A percentile compares a stretch with the other conserved stretches of the same genome.
These are phyloP conservation scores for Magnolia sinica DNA, from an alignment of 164 flowering plant genomes.

Conservation along the genomic window DNA sequence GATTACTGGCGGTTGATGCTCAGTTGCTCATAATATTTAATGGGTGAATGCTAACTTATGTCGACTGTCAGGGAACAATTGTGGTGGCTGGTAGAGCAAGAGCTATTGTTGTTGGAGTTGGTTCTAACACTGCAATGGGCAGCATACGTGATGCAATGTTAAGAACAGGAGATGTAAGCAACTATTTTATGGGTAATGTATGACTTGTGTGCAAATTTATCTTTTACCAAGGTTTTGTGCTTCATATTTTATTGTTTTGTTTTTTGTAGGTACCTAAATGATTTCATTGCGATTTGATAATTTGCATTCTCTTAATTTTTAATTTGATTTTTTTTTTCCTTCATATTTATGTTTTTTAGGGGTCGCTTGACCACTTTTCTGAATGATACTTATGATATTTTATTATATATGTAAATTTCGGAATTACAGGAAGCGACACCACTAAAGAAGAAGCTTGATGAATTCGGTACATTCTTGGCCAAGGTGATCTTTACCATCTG, in stretches of 20 bases:
- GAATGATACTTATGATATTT: background rate
- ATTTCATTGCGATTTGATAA: background rate
- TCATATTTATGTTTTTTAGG: background rate
- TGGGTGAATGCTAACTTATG: conserved; percentile 8
- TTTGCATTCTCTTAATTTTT: background rate
- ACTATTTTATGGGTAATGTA: background rate
- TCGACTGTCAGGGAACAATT: conserved; percentile 71
- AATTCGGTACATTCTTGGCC: conserved; percentile 94
- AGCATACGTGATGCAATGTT: conserved; percentile 94
- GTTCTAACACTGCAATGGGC: conserved; percentile 97
- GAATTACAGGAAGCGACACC: conserved; percentile 86
- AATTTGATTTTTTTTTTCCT: background rate
- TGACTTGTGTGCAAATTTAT: background rate
- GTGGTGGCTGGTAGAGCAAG: conserved; percentile 95
- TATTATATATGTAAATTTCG: background rate
- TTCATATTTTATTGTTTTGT: background rate
- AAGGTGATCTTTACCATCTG: conserved; percentile 51
- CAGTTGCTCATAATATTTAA: background rate
- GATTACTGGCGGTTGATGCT: background rate
- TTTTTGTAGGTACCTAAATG: background rate
- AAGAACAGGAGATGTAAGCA: conserved; percentile 80
- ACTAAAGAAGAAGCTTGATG: conserved; percentile 91
- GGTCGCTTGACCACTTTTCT: background rate
- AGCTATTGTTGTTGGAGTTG: conserved; percentile 92
- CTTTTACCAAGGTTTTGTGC: background rate